Base-by-base conservation (phyloP, 2,329 filamentous ascomycete genomes). In the Tricladium varicosporioides region DNA sequence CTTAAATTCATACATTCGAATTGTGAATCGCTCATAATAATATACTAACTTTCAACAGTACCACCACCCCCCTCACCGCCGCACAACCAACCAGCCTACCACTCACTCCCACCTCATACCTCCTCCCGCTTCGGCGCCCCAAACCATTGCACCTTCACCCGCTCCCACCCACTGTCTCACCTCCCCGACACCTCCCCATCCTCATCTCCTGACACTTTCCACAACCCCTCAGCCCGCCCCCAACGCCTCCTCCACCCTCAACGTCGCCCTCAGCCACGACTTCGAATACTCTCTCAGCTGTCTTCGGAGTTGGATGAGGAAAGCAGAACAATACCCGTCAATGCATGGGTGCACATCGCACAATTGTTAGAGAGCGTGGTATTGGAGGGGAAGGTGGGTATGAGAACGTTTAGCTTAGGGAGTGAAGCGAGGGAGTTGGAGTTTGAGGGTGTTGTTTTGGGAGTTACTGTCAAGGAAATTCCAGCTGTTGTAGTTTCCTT, bases 271-370 rank as follows among this genome's bases (percentile, higher is more conserved):
- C 36, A 40, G 11, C 36, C 36, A 13, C 36, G 36, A 13, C 36
- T 40, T 10, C 36, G 48, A 16, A 7, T 33, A 8, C 15, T 42
- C 33, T 40, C 32, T 16, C 16, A 18, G 36, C 14, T 18, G n/a
- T 51, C 48, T 16, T 42, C 48, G 13, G 33, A 32, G 18, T 42
- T 32, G 1, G 32, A 27, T 27, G 22, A 27, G 22, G 22, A 27
- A 27, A 27, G 22, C 22, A 27, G 22, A 27, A 27, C 22, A 27
- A 54, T 60, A 19, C 55, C 56, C 5, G 11, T 31, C 15, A 33
- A 49, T 27, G 60, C 59, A 42, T 60, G 56, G 53, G 40, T 54
- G 15, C 45, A 59, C 27, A 57, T 59, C 48, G 42, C 53, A 27
- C 31, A 46, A 1, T 51, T 60, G 13, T 48, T 61, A 11, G 27